phyloP scores from a whole-genome alignment of 2,329 filamentous ascomycete genomes.

The Pestalotiopsis sp. region DNA sequence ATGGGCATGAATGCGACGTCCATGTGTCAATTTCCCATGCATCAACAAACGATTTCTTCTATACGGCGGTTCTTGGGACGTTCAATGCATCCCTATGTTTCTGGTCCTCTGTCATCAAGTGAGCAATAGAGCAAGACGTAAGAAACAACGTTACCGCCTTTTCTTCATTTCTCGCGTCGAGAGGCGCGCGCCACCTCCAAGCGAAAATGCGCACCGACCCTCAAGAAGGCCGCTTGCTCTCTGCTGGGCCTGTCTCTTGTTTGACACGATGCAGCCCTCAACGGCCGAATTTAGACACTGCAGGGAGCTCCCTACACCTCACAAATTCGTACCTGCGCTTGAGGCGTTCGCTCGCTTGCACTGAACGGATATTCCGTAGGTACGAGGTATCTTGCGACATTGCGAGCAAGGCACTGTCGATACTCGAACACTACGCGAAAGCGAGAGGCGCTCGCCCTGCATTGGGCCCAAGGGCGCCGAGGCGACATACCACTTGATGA shows the following conservation, averaged over 20 bases:
- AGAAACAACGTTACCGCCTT: background rate
- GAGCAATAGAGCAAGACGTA: background rate
- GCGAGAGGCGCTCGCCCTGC: background rate
- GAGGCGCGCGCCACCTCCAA: background rate
- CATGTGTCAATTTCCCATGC: background rate
- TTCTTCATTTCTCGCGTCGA: background rate
- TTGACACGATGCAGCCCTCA: slow-evolving; percentile 1
- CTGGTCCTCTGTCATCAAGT: background rate
- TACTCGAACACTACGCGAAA: background rate
- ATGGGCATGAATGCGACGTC: background rate
- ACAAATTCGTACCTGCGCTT: background rate
- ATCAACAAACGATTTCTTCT: background rate
- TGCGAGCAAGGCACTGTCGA: background rate
- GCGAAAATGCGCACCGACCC: background rate
- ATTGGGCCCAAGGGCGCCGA: background rate
- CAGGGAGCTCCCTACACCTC: background rate
- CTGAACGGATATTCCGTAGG: background rate
- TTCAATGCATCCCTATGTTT: background rate
- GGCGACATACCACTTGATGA: background rate
- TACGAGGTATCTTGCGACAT: background rate
- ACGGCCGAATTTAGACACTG: background rate
- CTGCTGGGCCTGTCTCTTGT: background rate
- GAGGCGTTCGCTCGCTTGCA: background rate
- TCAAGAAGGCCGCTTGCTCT: background rate
- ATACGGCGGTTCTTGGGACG: background rate